Conservation (phyloP, 768 basidiomycete species). For the Hortiboletus campestris region DNA sequence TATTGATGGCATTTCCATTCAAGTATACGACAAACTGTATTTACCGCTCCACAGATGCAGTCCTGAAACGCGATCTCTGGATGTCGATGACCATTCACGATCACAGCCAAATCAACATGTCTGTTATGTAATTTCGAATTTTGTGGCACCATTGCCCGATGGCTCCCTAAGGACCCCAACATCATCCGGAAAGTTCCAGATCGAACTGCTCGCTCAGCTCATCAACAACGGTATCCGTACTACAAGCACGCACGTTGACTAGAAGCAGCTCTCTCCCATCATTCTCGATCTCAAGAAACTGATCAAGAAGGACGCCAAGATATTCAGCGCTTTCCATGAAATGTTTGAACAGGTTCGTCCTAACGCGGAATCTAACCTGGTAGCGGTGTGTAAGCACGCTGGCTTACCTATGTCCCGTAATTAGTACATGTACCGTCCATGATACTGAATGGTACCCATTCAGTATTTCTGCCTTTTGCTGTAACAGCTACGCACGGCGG, state of each 20-base stretch:
- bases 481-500: too few relatives aligned
- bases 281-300: slow-evolving; percentile 21
- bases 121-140: slow-evolving; percentile 12
- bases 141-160: slow-evolving; percentile 22
- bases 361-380: not conserved
- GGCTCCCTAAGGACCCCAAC: slow-evolving; percentile 17
- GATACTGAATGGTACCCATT: too few relatives aligned
- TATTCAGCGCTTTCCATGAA: slow-evolving; percentile 21
- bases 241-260: slow-evolving; percentile 5
- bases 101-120: slow-evolving; percentile 11
- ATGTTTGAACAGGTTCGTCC: slow-evolving; percentile 21
- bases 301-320: slow-evolving; percentile 16
- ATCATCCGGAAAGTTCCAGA: slow-evolving; percentile 7
- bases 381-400: too few relatives aligned
- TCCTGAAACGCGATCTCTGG: not conserved
- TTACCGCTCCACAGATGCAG: too few relatives aligned
- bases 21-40: too few relatives aligned
- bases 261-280: slow-evolving; percentile 8
- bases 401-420: too few relatives aligned
- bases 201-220: slow-evolving; percentile 30
- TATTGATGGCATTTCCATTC: too few relatives aligned
- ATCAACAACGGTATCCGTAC: slow-evolving; percentile 15
- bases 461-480: too few relatives aligned
- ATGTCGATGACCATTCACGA: not conserved
- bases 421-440: too few relatives aligned